phyloP scores from a whole-genome alignment of 192 early-diverging fungal species.

The Coemansia asiatica region DNA sequence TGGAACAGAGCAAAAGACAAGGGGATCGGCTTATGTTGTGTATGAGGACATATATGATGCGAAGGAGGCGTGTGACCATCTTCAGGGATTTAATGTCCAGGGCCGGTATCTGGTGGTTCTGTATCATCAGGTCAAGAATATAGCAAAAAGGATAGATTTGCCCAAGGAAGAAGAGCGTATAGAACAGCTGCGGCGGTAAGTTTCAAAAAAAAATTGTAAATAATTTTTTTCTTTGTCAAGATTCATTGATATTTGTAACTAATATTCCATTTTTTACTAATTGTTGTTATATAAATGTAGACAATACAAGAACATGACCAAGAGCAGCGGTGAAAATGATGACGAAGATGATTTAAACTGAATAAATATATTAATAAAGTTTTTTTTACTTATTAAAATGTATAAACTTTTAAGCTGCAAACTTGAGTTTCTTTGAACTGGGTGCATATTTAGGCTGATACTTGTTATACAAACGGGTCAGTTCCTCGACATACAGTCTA shows the following conservation, averaged over 20 bases:
- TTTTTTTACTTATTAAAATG: background rate
- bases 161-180: slow-evolving; percentile 76
- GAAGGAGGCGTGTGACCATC: slow-evolving; percentile 93
- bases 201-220: slow-evolving; percentile 7
- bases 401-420: slow-evolving; percentile 26
- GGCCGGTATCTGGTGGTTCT: slow-evolving; percentile 93
- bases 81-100: slow-evolving; percentile 95
- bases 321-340: slow-evolving; percentile 8
- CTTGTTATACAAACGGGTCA: slow-evolving; percentile 40
- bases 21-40: slow-evolving; percentile 94
- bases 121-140: slow-evolving; percentile 83
- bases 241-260: background rate
- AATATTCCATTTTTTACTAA: background rate
- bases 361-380: background rate
- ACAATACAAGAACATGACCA: slow-evolving; percentile 39
- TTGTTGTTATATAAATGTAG: slow-evolving; percentile 14
- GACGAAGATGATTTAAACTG: slow-evolving; percentile 35
- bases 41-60: slow-evolving; percentile 99
- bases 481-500: slow-evolving; percentile 38
- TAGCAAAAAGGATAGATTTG: slow-evolving; percentile 76
- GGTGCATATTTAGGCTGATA: slow-evolving; percentile 49
- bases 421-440: slow-evolving; percentile 24
- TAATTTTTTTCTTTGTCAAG: background rate
- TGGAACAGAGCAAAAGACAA: slow-evolving; percentile 82
- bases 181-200: slow-evolving; percentile 68